These are phyloP conservation scores for Aspergillus panamensis DNA, from an alignment of 495 filamentous ascomycete genomes.

Conservation along the genomic window DNA sequence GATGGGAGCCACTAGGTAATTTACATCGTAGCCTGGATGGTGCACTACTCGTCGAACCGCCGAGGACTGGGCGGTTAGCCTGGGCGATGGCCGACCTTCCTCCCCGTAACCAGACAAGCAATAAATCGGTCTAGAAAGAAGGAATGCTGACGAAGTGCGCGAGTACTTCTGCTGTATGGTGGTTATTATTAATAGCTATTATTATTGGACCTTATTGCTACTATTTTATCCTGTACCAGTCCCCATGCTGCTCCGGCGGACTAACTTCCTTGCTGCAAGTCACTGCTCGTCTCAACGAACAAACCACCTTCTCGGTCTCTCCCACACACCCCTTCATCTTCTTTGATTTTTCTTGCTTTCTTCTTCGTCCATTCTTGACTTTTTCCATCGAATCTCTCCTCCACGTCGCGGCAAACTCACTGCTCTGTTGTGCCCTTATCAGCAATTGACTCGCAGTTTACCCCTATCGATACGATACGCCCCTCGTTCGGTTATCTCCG, in stretches of 20 bases:
- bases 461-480: slow-evolving; percentile 22
- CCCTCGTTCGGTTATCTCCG: slow-evolving; percentile 38
- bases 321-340: background rate
- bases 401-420: slow-evolving; percentile 6
- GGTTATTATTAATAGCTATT: slow-evolving; percentile 6
- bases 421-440: slow-evolving; percentile 20
- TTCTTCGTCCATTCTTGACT: slow-evolving; percentile 10
- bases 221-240: background rate
- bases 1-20: slow-evolving; percentile 3
- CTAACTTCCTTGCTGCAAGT: slow-evolving; percentile 14
- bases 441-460: slow-evolving; percentile 27
- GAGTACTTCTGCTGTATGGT: background rate
- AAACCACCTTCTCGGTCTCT: slow-evolving; percentile 2
- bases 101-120: background rate
- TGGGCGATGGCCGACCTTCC: background rate
- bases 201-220: background rate
- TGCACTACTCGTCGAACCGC: background rate
- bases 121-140: background rate
- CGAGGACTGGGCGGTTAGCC: background rate
- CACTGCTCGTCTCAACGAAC: slow-evolving; percentile 8
- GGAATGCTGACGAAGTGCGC: background rate
- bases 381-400: slow-evolving; percentile 9
- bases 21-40: background rate
- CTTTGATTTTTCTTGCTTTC: slow-evolving; percentile 11
- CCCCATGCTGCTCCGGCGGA: slow-evolving; percentile 7